These are phyloP conservation scores for Coprinopsis marcescibilis DNA, from an alignment of 768 basidiomycete genomes.

Conservation along the genomic window DNA sequence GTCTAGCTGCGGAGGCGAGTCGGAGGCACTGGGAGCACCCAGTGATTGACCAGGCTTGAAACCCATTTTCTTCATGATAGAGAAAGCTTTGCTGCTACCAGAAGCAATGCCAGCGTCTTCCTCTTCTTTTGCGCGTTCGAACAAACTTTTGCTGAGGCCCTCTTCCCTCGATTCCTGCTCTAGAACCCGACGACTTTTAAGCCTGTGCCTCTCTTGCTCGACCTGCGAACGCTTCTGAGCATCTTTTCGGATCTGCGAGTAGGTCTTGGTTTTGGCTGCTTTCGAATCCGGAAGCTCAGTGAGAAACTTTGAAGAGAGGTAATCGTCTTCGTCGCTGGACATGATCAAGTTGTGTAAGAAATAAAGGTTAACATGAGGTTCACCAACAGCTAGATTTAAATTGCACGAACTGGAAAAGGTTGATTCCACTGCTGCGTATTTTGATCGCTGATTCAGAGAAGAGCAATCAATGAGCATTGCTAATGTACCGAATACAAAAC, in stretches of 20 bases:
- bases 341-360: conserved; percentile 29
- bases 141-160: conserved; percentile 74
- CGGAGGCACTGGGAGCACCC: conserved; percentile 33
- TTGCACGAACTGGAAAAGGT: too few relatives aligned
- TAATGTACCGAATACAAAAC: too few relatives aligned
- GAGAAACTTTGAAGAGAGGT: conserved; percentile 85
- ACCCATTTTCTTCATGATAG: conserved; percentile 94
- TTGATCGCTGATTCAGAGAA: conserved; percentile 3
- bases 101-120: conserved; percentile 45
- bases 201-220: conserved; percentile 63
- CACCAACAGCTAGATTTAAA: not conserved
- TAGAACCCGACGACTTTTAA: conserved; percentile 59
- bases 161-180: conserved; percentile 74
- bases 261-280: conserved; percentile 48
- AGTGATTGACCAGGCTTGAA: conserved; percentile 81
- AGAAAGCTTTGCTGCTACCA: conserved; percentile 69
- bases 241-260: conserved; percentile 65
- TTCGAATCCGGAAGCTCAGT: conserved; percentile 27
- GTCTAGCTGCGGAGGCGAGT: conserved; percentile 11
- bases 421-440: too few relatives aligned
- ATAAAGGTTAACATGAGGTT: conserved; percentile 11
- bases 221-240: conserved; percentile 48
- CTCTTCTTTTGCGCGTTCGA: conserved; percentile 68
- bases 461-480: conserved; percentile 22
- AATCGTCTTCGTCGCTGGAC: conserved; percentile 78